Evolutionary conservation across 2,329 filamentous ascomycete genomes (phyloP).

Genomic region (Monosporascus sp.): DNA sequence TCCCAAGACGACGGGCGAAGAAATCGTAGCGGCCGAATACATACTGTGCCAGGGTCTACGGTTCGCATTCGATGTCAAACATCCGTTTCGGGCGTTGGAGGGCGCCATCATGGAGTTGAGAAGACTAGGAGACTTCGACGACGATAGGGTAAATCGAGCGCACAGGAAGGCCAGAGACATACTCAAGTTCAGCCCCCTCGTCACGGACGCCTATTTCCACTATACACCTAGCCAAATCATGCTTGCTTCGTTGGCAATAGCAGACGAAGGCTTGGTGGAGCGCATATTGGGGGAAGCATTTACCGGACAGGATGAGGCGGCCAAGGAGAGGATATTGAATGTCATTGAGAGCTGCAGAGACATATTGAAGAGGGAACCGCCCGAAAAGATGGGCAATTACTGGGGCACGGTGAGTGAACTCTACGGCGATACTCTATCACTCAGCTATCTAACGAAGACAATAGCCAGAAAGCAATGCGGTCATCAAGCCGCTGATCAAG

Average conservation of each 20-base stretch:
- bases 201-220: constrained; percentile 96
- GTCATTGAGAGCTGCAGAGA: constrained; percentile 46
- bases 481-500: constrained; percentile 55
- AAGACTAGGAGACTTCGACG: constrained; percentile 58
- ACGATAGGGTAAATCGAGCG: constrained; percentile 49
- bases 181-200: constrained; percentile 71
- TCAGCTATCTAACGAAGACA: constrained; percentile 14
- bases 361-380: constrained; percentile 52
- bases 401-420: constrained; percentile 43
- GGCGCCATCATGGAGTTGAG: constrained; percentile 80
- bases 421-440: constrained; percentile 12
- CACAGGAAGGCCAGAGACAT: constrained; percentile 69
- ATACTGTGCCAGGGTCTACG: constrained; percentile 85
- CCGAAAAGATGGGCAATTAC: constrained; percentile 48
- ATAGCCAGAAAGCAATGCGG: constrained; percentile 40
- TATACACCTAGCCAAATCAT: constrained; percentile 93
- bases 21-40: constrained; percentile 87
- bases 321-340: constrained; percentile 41
- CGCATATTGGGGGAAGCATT: constrained; percentile 39
- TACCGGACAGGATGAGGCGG: constrained; percentile 18
- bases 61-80: constrained; percentile 88
- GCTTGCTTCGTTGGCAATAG: constrained; percentile 72
- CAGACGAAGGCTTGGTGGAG: constrained; percentile 59
- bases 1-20: constrained; percentile 66
- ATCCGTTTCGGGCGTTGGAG: constrained; percentile 83